phyloP scores from a whole-genome alignment of 2,329 filamentous ascomycete species.

The Gyromitra esculenta region DNA sequence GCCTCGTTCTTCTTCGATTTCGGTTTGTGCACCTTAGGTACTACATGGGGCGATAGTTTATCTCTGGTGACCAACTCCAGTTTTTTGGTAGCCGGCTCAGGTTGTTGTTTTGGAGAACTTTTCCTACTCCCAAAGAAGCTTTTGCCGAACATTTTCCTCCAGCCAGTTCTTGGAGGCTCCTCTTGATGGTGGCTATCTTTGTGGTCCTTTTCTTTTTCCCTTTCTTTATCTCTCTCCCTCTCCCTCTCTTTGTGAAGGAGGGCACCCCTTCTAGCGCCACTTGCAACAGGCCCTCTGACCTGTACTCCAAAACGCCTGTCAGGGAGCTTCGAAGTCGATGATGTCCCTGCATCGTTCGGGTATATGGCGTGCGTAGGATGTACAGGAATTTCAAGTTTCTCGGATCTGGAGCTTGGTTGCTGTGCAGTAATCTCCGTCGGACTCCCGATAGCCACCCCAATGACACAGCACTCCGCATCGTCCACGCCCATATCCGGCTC shows the following conservation, averaged over 20 bases:
- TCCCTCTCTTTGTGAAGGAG: constrained; percentile 30
- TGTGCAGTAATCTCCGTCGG: constrained; percentile 63
- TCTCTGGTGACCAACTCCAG: constrained; percentile 41
- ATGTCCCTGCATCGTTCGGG: constrained; percentile 37
- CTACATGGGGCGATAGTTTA: constrained; percentile 38
- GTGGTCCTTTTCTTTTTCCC: constrained; percentile 19
- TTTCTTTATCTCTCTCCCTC: constrained; percentile 6
- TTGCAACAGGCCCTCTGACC: constrained; percentile 39
- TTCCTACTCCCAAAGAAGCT: constrained; percentile 64
- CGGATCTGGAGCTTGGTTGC: constrained; percentile 11
- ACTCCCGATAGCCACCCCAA: constrained; percentile 79
- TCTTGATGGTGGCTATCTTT: constrained; percentile 26
- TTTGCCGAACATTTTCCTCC: constrained; percentile 69
- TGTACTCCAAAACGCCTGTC: constrained; percentile 39
- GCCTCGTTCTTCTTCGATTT: constrained; percentile 21
- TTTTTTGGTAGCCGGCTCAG: constrained; percentile 41
- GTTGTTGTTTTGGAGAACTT: constrained; percentile 32
- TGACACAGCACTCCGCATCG: constrained; percentile 64
- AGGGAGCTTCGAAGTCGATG: constrained; percentile 29
- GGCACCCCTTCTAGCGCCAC: constrained; percentile 15
- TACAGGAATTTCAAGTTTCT: constrained; percentile 8
- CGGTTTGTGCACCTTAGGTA: constrained; percentile 49
- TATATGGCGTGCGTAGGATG: constrained; percentile 9
- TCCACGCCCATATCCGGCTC: constrained; percentile 56
- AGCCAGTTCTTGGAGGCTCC: constrained; percentile 63